Conservation (phyloP, 805 yeast species). For the Metschnikowia lunata region DNA sequence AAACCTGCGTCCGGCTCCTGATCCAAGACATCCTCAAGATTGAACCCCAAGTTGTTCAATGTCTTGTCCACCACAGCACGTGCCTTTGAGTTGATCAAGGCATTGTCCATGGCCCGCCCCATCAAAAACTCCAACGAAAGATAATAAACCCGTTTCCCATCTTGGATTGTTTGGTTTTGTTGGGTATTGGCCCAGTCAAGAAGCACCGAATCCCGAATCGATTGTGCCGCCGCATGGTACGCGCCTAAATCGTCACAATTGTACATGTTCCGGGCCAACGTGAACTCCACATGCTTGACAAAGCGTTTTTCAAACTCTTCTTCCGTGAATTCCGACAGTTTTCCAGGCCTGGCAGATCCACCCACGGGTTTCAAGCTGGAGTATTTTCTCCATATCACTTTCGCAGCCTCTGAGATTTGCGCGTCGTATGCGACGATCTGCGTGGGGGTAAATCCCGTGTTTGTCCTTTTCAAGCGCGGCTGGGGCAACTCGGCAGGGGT, state of each 20-base stretch:
- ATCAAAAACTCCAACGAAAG: constrained; percentile 82
- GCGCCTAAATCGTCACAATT: constrained; percentile 92
- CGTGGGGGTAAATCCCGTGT: constrained; percentile 88
- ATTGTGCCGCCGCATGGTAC: constrained; percentile 78
- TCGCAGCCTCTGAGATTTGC: constrained; percentile 71
- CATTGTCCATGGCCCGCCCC: constrained; percentile 96
- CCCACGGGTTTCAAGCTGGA: constrained; percentile 40
- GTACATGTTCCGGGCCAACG: constrained; percentile 85
- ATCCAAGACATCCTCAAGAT: constrained; percentile 76
- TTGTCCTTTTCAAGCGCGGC: constrained; percentile 60
- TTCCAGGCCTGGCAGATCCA: constrained; percentile 2
- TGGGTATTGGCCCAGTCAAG: constrained; percentile 92
- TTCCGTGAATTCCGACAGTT: constrained; percentile 27
- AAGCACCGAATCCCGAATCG: constrained; percentile 74
- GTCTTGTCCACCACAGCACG: constrained; percentile 50
- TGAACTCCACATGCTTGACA: constrained; percentile 84
- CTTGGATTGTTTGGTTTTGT: constrained; percentile 78
- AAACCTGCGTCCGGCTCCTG: constrained; percentile 92
- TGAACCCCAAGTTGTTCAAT: constrained; percentile 72
- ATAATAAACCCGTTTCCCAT: constrained; percentile 82
- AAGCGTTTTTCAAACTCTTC: constrained; percentile 64
- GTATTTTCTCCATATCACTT: constrained; percentile 73
- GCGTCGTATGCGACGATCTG: constrained; percentile 82
- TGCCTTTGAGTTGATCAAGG: constrained; percentile 73
- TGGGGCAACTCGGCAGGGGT: constrained; percentile 37